A percentile compares a stretch with the other conserved stretches of the same genome.
Conservation (phyloP, 2,329 filamentous ascomycete species). For the Cladorrhinum sp. region DNA sequence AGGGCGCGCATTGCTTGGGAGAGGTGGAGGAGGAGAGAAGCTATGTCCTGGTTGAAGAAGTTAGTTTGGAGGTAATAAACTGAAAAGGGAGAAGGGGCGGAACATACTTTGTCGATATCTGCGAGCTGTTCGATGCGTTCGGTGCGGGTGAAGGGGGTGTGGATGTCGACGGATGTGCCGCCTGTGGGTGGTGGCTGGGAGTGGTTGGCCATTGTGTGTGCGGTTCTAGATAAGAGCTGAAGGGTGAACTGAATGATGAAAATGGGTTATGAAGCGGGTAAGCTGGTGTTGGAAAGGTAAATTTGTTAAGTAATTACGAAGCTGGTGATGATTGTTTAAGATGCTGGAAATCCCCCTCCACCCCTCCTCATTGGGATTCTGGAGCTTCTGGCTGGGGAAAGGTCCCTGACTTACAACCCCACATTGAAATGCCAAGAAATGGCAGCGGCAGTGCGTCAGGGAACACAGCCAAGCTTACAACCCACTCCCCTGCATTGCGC, state of each 20-base stretch:
- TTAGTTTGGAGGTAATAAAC: neutral
- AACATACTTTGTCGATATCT: slow-evolving; percentile 66
- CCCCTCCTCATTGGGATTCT: neutral
- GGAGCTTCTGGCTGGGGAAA: neutral
- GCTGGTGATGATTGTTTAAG: neutral
- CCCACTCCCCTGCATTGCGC: slow-evolving; percentile 5
- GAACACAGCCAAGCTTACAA: neutral
- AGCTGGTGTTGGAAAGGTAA: neutral
- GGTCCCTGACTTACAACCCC: slow-evolving; percentile 12
- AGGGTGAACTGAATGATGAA: too few relatives aligned
- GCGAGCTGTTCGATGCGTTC: slow-evolving; percentile 80
- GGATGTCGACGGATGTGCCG: slow-evolving; percentile 25
- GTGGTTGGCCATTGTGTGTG: neutral
- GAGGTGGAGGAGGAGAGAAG: slow-evolving; percentile 45
- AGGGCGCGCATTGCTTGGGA: slow-evolving; percentile 63
- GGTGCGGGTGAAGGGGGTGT: slow-evolving; percentile 63
- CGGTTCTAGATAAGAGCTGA: neutral
- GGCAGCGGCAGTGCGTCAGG: slow-evolving; percentile 11
- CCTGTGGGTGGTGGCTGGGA: neutral
- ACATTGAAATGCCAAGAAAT: slow-evolving; percentile 22
- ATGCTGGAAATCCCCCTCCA: neutral
- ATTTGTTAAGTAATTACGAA: neutral
- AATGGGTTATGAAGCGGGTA: too few relatives aligned
- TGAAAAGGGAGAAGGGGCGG: neutral
- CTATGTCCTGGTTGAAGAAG: slow-evolving; percentile 42